Percentiles rank a stretch among this genome's conserved stretches.
Conservation (phyloP, 371 early-diverging fungal species). For the Nematocida sp. region DNA sequence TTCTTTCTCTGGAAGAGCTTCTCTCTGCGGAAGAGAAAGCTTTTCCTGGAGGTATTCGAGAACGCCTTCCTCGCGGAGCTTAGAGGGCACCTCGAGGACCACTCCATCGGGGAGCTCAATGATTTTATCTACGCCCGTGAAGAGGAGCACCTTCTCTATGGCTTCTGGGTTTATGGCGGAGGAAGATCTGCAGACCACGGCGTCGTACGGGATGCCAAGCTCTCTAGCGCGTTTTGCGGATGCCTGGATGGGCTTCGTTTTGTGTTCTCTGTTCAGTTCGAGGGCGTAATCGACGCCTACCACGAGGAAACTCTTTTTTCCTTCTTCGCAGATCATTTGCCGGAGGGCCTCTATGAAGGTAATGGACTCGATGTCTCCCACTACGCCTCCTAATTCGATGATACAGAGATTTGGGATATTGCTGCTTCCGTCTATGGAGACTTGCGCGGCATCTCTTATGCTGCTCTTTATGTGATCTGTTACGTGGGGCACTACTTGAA, state of each 20-base stretch:
- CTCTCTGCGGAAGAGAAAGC: neutral
- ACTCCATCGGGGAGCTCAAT: slow-evolving; percentile 86
- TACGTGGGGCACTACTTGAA: slow-evolving; percentile 93
- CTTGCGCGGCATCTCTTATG: slow-evolving; percentile 80
- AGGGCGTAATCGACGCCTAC: slow-evolving; percentile 93
- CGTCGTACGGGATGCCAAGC: slow-evolving; percentile 85
- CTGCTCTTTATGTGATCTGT: slow-evolving; percentile 92
- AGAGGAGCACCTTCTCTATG: slow-evolving; percentile 86
- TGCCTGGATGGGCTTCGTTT: slow-evolving; percentile 95
- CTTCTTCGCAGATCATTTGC: slow-evolving; percentile 93
- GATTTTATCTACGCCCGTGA: slow-evolving; percentile 80
- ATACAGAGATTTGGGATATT: slow-evolving; percentile 83
- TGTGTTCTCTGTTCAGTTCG: slow-evolving; percentile 91
- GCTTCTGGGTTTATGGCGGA: slow-evolving; percentile 75
- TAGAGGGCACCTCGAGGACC: slow-evolving; percentile 87
- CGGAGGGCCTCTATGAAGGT: slow-evolving; percentile 96
- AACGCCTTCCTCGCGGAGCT: slow-evolving; percentile 75
- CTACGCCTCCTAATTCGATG: slow-evolving; percentile 95
- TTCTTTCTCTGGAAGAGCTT: neutral
- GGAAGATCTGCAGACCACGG: slow-evolving; percentile 86
- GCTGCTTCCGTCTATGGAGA: slow-evolving; percentile 69
- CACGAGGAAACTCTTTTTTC: slow-evolving; percentile 86
- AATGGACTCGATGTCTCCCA: slow-evolving; percentile 94
- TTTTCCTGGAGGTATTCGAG: neutral
- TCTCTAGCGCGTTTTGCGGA: slow-evolving; percentile 85